Evolutionary conservation across 257 asterid species (phyloP), one percentile per base, ranked within the genome.

Genomic region (Nemophila menziesii): DNA sequence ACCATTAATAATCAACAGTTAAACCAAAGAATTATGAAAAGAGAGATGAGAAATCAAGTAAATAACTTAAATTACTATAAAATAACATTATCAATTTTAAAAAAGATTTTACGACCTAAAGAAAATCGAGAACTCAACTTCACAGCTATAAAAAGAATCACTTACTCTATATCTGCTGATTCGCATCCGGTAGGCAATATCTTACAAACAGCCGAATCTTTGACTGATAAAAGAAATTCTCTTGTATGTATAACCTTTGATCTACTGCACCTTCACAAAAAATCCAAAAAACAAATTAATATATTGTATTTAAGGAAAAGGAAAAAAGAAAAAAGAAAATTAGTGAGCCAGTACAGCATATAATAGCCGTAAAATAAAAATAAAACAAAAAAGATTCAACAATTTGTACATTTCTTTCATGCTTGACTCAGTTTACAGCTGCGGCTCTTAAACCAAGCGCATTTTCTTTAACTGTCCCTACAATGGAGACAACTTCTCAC

Each of bases 191-290:
- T 11, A 17, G 76, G 79, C 11, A 66, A 33, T 22, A 37, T 34
- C 51, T 56, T 56, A 38, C 78, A 67, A 21, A 50, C 33, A 34
- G 73, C 61, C 61, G 45, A 58, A 42, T 56, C 58, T 43, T 54
- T 44, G 14, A 55, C 50, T 43, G 61, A 48, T 66, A 69, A 56
- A 59, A 77, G 77, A 65, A 57, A 64, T 48, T 51, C 56, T 61
- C 63, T 19, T 3, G 52, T 39, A 15, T 50, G 44, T 4, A 8
- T 22, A 2, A 7, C 45, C 58, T 44, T 45, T 9, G 52, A 16
- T 10, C 37, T 23, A 21, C 65, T 59, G 44, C 36, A 29, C 9
- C 33, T 4, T 24, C 9, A n/a, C n/a, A 24, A 24, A 24, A 24
- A 24, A 24, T 24, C 9, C 6, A 9, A 9, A 24, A 24, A 24